Base-by-base conservation (phyloP, 2,329 filamentous ascomycete genomes). In the Aspergillus flavus region DNA sequence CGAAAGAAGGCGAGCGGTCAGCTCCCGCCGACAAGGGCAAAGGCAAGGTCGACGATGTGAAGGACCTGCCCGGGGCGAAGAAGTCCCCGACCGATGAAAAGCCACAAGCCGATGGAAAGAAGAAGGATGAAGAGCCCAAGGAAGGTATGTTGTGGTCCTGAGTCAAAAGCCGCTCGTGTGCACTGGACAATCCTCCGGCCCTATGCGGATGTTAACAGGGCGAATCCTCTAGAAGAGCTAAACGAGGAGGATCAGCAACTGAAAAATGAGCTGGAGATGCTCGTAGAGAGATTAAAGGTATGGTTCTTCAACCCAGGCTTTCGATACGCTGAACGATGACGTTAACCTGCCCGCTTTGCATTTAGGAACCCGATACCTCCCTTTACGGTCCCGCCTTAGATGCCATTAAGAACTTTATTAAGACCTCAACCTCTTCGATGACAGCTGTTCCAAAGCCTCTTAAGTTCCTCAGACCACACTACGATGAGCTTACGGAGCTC, bases 381-480 rank as follows among this genome's bases (percentile, higher is more conserved):
- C 90, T 98, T 71, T 97, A 98, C 84, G 94, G 94, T 79, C 88
- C 94, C 64, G 91, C 95, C 60, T 85, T 99, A 70, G 94, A 98
- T 80, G 91, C 93, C 70, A 97, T 99, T 88, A 98, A 97, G 84
- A 93, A 90, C 74, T 96, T 93, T 76, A 99, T 99, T 85, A 98
- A 97, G 85, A 99, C 95, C 61, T 97, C 95, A 64, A 99, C 95
- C 69, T 98, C 94, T 64, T 99, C 96, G 53, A 99, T 99, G 95
- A 99, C 95, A 56, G 95, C 95, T 64, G 95, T 99, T 66, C 95
- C 96, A 28, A 99, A 99, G 82, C 95, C 95, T 39, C 86, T 99
- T 73, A 99, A 99, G 81, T 99, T 99, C 79, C 87, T 99, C 68
- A 89, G 95, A 83, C 95, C 94, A 70, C 94, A 99, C 80, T 99